These are phyloP conservation scores for Eucalyptus regnans DNA, from an alignment of 345 rosid genomes.

Conservation along the genomic window DNA sequence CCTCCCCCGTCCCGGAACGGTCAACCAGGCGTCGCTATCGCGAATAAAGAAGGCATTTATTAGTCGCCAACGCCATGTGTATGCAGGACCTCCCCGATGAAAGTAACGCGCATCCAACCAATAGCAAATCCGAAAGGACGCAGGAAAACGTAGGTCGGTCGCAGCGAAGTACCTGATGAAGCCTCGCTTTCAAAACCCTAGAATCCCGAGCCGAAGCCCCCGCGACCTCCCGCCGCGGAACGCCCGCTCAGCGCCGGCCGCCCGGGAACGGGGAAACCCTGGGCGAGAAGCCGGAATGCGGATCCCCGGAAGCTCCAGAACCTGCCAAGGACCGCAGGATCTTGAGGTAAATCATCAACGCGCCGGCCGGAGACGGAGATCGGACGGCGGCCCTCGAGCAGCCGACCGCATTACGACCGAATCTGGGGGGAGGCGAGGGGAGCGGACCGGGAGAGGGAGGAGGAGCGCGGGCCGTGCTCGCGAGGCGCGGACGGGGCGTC, in stretches of 20 bases:
- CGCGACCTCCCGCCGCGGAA: background rate
- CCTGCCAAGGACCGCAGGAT: conserved; percentile 6
- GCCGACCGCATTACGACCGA: background rate
- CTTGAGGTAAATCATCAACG: conserved; percentile 25
- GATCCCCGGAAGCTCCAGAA: background rate
- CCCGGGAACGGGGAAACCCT: background rate
- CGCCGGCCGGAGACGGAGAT: background rate
- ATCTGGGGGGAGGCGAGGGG: background rate
- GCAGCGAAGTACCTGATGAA: background rate
- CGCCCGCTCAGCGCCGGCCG: background rate
- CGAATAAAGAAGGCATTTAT: background rate
- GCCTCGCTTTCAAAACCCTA: background rate
- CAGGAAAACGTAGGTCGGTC: background rate
- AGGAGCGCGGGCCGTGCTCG: background rate
- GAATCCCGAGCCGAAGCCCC: background rate
- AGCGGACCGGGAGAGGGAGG: background rate
- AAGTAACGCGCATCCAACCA: background rate
- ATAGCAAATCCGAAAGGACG: background rate
- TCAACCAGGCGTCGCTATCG: background rate
- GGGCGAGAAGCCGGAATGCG: background rate
- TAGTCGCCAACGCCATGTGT: background rate
- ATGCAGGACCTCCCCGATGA: background rate
- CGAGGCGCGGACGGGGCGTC: background rate
- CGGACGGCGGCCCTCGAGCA: background rate
- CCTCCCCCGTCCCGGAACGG: background rate